phyloP scores from a whole-genome alignment of 164 flowering plant genomes.

The Hamamelis virginiana region DNA sequence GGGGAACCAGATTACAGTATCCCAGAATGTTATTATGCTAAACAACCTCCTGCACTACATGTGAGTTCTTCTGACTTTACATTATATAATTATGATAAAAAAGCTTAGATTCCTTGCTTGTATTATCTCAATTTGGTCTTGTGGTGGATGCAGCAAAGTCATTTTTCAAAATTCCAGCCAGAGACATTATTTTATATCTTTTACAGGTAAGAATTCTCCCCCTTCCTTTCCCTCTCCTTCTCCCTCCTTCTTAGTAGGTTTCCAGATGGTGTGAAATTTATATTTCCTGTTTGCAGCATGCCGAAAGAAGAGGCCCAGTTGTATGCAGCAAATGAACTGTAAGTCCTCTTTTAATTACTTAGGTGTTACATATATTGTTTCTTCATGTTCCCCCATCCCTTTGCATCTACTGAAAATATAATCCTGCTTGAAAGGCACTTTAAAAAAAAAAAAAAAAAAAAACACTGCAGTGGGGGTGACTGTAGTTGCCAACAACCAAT shows the following conservation, averaged over 20 bases:
- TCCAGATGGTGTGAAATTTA: neutral
- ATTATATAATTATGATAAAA: neutral
- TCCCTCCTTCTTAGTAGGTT: neutral
- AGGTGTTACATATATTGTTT: neutral
- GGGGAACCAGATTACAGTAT: conserved; percentile 30
- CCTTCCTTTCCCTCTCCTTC: neutral
- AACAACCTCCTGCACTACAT: conserved; percentile 27
- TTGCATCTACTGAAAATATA: neutral
- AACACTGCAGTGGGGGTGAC: too few species aligned
- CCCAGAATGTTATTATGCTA: conserved; percentile 36
- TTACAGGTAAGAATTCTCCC: conserved; percentile 26
- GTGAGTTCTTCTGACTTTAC: conserved; percentile 22
- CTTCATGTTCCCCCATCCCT: neutral
- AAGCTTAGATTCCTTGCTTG: neutral
- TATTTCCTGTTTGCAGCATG: conserved; percentile 29
- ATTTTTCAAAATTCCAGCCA: conserved; percentile 23
- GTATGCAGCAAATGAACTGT: conserved; percentile 44
- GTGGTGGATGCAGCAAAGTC: conserved; percentile 26
- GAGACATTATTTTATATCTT: conserved; percentile 36
- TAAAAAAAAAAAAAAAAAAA: too few species aligned
- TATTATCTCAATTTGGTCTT: neutral
- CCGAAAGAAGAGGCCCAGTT: conserved; percentile 42
- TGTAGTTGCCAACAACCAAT: too few species aligned
- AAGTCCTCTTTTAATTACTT: conserved; percentile 13
- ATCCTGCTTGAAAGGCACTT: too few species aligned